Percentiles rank a stretch among this genome's conserved stretches.
Conservation (phyloP, 2,329 filamentous ascomycete species). For the Fusarium odoratissimum region DNA sequence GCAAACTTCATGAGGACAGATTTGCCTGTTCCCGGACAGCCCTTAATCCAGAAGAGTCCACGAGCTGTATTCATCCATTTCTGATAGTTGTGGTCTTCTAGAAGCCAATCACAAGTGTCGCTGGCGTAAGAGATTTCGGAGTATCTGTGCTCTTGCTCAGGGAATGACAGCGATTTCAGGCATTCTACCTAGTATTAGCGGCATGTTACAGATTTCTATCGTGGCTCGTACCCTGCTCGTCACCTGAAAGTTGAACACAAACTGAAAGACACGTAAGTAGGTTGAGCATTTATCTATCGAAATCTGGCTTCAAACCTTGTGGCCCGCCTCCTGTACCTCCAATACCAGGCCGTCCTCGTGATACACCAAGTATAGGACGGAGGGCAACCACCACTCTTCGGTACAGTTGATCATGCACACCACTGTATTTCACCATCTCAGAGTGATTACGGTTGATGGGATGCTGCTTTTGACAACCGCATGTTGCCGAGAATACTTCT, state of each 20-base stretch:
- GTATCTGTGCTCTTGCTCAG: neutral
- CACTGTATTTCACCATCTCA: slow-evolving; percentile 1
- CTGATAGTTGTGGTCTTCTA: neutral
- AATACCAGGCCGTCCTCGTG: accelerated
- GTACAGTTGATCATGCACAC: neutral
- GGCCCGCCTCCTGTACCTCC: accelerated
- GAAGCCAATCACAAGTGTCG: neutral
- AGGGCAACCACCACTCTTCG: accelerated
- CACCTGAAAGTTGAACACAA: neutral
- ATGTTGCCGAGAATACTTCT: neutral
- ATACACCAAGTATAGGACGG: accelerated
- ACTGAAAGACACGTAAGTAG: neutral
- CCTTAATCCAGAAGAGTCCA: neutral
- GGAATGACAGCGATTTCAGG: neutral
- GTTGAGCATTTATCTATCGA: accelerated
- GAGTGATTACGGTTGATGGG: neutral
- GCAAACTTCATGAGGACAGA: neutral
- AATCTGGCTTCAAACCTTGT: neutral
- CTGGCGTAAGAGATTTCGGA: accelerated
- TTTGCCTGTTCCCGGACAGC: slow-evolving; percentile 1
- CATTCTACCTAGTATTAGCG: neutral
- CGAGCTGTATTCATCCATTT: neutral
- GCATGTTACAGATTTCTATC: accelerated
- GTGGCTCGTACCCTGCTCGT: neutral
- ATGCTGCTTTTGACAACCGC: neutral